Evolutionary conservation across 345 rosid genomes (phyloP).

Genomic region (Dimocarpus longan): DNA sequence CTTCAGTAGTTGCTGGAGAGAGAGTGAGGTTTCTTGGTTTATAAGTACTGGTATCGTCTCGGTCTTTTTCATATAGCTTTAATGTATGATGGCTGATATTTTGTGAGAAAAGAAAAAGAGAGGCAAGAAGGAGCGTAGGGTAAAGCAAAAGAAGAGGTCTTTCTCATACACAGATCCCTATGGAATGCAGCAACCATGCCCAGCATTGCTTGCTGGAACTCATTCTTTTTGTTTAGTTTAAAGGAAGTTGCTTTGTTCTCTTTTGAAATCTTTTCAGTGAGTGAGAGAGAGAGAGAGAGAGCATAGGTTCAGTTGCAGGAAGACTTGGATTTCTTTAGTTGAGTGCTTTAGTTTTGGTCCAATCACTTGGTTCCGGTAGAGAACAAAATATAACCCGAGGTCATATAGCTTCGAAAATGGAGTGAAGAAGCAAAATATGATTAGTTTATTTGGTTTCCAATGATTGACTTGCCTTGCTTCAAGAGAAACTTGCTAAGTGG

Average conservation of each 20-base stretch:
- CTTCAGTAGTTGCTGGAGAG: neutral
- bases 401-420: slow-evolving; percentile 16
- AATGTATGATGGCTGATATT: slow-evolving; percentile 4
- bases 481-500: slow-evolving; percentile 26
- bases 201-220: slow-evolving; percentile 61
- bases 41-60: neutral
- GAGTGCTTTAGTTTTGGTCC: slow-evolving; percentile 43
- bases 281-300: slow-evolving; percentile 16
- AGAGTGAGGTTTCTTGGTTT: slow-evolving; percentile 24
- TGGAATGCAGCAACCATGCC: slow-evolving; percentile 70
- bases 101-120: slow-evolving; percentile 2
- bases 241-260: slow-evolving; percentile 62
- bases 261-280: slow-evolving; percentile 40
- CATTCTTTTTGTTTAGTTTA: slow-evolving; percentile 74
- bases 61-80: slow-evolving; percentile 7
- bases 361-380: slow-evolving; percentile 34
- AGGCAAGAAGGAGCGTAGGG: slow-evolving; percentile 31
- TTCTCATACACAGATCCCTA: slow-evolving; percentile 98
- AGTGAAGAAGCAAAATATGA: slow-evolving; percentile 27
- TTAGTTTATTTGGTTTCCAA: slow-evolving; percentile 53
- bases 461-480: slow-evolving; percentile 55
- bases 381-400: slow-evolving; percentile 10
- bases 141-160: slow-evolving; percentile 67
- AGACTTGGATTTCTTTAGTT: slow-evolving; percentile 34
- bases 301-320: slow-evolving; percentile 50